Percentiles rank a stretch among this genome's conserved stretches.
phyloP scores from a whole-genome alignment of 108 stramenopile genomes.

The Thalassiosira profunda region DNA sequence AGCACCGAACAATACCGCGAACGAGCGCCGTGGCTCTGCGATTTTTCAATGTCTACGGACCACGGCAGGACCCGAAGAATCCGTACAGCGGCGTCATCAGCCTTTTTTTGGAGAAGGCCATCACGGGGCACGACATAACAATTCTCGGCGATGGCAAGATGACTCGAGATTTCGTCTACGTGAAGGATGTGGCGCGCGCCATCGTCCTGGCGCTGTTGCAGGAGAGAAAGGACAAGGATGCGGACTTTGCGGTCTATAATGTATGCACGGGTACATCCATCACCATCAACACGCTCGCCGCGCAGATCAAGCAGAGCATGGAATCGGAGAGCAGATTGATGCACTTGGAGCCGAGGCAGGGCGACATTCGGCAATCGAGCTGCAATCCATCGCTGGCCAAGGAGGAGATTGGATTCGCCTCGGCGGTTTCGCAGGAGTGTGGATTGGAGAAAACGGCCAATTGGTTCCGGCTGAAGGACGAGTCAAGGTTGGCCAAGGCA shows the following conservation, averaged over 20 bases:
- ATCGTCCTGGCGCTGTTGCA: slow-evolving; percentile 62
- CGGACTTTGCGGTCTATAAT: slow-evolving; percentile 81
- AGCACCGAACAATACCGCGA: slow-evolving; percentile 48
- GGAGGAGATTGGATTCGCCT: slow-evolving; percentile 24
- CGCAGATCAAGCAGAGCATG: slow-evolving; percentile 59
- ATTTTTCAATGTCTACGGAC: slow-evolving; percentile 92
- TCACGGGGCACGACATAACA: slow-evolving; percentile 86
- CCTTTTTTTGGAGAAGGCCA: slow-evolving; percentile 71
- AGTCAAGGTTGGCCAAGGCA: too few relatives aligned
- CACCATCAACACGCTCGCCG: slow-evolving; percentile 72
- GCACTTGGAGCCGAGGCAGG: slow-evolving; percentile 36
- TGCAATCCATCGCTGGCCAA: slow-evolving; percentile 32
- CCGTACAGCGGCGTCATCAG: slow-evolving; percentile 48
- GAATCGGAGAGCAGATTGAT: slow-evolving; percentile 51
- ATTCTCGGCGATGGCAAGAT: slow-evolving; percentile 97
- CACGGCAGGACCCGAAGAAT: slow-evolving; percentile 79
- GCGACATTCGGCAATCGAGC: slow-evolving; percentile 45
- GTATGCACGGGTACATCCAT: slow-evolving; percentile 79
- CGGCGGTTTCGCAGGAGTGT: slow-evolving; percentile 35
- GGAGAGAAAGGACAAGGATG: slow-evolving; percentile 40
- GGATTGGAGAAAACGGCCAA: slow-evolving; percentile 47
- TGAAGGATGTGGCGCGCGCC: slow-evolving; percentile 96
- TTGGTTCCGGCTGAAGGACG: slow-evolving; percentile 24
- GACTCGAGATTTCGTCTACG: slow-evolving; percentile 97
- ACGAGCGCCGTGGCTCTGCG: slow-evolving; percentile 71